Evolutionary conservation across 2,329 filamentous ascomycete species (phyloP).

Genomic region (Teratosphaeria nubilosa): DNA sequence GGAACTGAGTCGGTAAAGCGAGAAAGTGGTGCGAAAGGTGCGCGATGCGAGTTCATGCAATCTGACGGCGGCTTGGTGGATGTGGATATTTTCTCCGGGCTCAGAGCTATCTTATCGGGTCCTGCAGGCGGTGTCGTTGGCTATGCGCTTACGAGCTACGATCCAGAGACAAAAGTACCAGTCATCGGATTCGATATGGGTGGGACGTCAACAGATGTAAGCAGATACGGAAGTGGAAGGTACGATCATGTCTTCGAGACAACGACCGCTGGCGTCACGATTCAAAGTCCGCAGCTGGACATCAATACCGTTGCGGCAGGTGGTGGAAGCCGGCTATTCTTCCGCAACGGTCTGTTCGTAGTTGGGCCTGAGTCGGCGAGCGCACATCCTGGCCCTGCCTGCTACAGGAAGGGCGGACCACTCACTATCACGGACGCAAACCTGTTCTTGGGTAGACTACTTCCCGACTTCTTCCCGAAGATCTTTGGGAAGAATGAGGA

Average conservation of each 20-base stretch:
- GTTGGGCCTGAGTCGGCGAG: conserved; percentile 84
- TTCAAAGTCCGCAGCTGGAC: conserved; percentile 83
- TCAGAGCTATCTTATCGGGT: conserved; percentile 77
- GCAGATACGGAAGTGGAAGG: conserved; percentile 64
- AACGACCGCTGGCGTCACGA: conserved; percentile 85
- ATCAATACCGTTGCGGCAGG: conserved; percentile 94
- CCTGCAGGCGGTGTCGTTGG: conserved; percentile 91
- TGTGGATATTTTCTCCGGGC: conserved; percentile 70
- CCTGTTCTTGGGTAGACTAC: conserved; percentile 67
- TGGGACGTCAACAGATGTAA: conserved; percentile 85
- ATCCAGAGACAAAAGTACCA: conserved; percentile 67
- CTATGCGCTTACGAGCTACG: conserved; percentile 85
- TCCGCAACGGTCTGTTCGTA: conserved; percentile 79
- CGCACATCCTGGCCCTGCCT: conserved; percentile 81
- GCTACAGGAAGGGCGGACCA: conserved; percentile 81
- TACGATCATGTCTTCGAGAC: conserved; percentile 94
- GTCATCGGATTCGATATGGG: conserved; percentile 97
- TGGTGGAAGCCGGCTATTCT: conserved; percentile 75
- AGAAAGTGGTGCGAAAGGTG: conserved; percentile 54
- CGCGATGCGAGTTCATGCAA: conserved; percentile 92
- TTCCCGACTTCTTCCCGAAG: conserved; percentile 88
- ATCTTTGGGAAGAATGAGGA: conserved; percentile 90
- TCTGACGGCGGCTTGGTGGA: conserved; percentile 65
- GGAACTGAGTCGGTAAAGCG: conserved; percentile 64
- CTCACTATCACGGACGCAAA: conserved; percentile 93